phyloP scores from a whole-genome alignment of 805 yeast genomes.

The Trichomonascus vanleenenianus region DNA sequence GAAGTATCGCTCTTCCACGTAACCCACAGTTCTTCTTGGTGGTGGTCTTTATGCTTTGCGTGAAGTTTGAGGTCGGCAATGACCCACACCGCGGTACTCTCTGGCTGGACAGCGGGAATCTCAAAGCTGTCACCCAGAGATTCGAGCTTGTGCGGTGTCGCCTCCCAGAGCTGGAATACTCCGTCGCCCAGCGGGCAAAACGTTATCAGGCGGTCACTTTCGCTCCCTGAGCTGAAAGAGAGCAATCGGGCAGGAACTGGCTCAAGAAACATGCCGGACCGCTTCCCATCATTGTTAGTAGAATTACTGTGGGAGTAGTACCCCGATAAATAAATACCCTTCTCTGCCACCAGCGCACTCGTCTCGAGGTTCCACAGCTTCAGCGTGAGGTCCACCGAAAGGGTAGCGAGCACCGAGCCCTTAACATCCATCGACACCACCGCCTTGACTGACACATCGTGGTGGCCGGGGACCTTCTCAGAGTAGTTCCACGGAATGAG shows the following conservation, averaged over 20 bases:
- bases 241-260: slow-evolving; percentile 28
- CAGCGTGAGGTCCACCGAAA: slow-evolving; percentile 46
- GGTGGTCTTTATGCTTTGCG: background rate
- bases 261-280: slow-evolving; percentile 19
- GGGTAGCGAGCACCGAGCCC: slow-evolving; percentile 33
- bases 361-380: slow-evolving; percentile 52
- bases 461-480: slow-evolving; percentile 36
- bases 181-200: slow-evolving; percentile 31
- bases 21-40: slow-evolving; percentile 31
- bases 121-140: slow-evolving; percentile 26
- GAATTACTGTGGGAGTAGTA: no score
- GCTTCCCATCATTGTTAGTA: slow-evolving; percentile 3
- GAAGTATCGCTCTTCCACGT: slow-evolving; percentile 62
- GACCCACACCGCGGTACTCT: slow-evolving; percentile 37
- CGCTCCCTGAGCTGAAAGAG: slow-evolving; percentile 7
- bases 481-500: slow-evolving; percentile 27
- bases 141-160: slow-evolving; percentile 14
- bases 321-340: slow-evolving; percentile 12
- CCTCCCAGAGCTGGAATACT: slow-evolving; percentile 9
- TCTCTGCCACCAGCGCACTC: slow-evolving; percentile 22
- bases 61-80: slow-evolving; percentile 38
- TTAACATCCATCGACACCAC: slow-evolving; percentile 29
- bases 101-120: slow-evolving; percentile 28
- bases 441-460: slow-evolving; percentile 32
- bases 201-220: slow-evolving; percentile 25